Base-by-base conservation (phyloP, 139 green algal genomes). In the Ostreobium quekettii region DNA sequence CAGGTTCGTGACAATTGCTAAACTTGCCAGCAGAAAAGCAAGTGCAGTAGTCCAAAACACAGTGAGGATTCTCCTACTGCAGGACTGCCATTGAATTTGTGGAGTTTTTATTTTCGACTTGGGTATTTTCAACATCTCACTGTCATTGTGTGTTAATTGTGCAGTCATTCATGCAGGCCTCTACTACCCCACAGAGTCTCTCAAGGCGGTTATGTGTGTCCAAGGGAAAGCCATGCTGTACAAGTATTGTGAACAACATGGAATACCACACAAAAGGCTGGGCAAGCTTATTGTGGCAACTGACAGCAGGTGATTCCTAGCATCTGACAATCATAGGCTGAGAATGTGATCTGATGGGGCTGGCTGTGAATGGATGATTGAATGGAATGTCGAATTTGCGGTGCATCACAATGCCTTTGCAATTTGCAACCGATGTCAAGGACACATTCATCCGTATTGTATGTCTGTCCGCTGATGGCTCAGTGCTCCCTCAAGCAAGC, bases 251-350 rank as follows among this genome's bases (percentile, higher is more conserved):
- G 36, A 66, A 30, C 7, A 59, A 22, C 53, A 78, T 7, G 38
- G 37, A 36, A 77, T 96, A 26, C 65, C 80, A 0, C 74, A 89
- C 73, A 70, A 73, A 36, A 66, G 65, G 1, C 47, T 85, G 1
- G 84, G 83, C 59, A 96, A 96, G 71, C 76, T 96, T 6, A 66
- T 96, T 22, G 89, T 95, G 5, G 89, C 88, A 2, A 81, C 70
- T 1, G 35, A 67, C 30, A 46, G 47, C 29, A 76, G n/a, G 36
- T 59, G 19, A 29, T 24, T 15, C 6, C 71, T 82, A 68, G 2
- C n/a, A n/a, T n/a, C n/a, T n/a, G n/a, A n/a, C n/a, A n/a, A n/a
- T n/a, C n/a, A n/a, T n/a, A n/a, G n/a, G n/a, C n/a, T n/a, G n/a
- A n/a, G n/a, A n/a, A n/a, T n/a, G n/a, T n/a, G n/a, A n/a, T n/a